phyloP scores from a whole-genome alignment of 768 basidiomycete species.

The Termitomyces bulborhizus region DNA sequence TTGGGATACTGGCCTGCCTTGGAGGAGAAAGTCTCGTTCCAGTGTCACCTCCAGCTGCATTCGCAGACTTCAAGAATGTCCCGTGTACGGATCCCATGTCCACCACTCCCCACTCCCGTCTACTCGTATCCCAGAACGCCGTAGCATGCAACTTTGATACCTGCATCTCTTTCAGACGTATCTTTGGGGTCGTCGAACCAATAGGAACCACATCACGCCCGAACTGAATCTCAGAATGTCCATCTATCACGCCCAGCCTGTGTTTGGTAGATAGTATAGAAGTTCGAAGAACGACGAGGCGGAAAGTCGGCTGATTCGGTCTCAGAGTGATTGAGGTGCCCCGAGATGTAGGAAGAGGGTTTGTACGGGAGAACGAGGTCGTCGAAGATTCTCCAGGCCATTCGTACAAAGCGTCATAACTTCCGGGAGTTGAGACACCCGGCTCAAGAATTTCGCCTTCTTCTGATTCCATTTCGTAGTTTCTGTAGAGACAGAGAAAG shows the following conservation, averaged over 20 bases:
- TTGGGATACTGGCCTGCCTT: slow-evolving; percentile 64
- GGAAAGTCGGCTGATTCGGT: slow-evolving; percentile 28
- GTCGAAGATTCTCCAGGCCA: slow-evolving; percentile 43
- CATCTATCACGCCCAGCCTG: slow-evolving; percentile 34
- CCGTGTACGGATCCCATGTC: slow-evolving; percentile 88
- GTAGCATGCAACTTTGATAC: slow-evolving; percentile 81
- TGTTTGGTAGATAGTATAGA: slow-evolving; percentile 53
- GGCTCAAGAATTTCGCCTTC: slow-evolving; percentile 24
- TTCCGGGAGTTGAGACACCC: slow-evolving; percentile 9
- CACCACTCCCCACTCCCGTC: slow-evolving; percentile 63
- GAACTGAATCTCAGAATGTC: slow-evolving; percentile 61
- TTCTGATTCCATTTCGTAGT: slow-evolving; percentile 16
- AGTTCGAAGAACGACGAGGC: slow-evolving; percentile 51
- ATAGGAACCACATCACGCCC: slow-evolving; percentile 59
- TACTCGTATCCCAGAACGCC: slow-evolving; percentile 58
- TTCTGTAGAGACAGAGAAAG: slow-evolving; percentile 6
- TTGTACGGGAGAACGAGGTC: background rate
- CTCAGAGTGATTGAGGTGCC: slow-evolving; percentile 10
- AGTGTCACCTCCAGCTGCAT: slow-evolving; percentile 16
- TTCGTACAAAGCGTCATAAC: slow-evolving; percentile 50
- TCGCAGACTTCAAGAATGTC: slow-evolving; percentile 50
- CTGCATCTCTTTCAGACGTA: slow-evolving; percentile 79
- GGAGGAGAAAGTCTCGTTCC: slow-evolving; percentile 57
- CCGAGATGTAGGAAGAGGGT: slow-evolving; percentile 5
- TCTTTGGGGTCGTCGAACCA: slow-evolving; percentile 48